phyloP scores from a whole-genome alignment of 2,329 filamentous ascomycete genomes.

The Ambrosiella cleistominuta region DNA sequence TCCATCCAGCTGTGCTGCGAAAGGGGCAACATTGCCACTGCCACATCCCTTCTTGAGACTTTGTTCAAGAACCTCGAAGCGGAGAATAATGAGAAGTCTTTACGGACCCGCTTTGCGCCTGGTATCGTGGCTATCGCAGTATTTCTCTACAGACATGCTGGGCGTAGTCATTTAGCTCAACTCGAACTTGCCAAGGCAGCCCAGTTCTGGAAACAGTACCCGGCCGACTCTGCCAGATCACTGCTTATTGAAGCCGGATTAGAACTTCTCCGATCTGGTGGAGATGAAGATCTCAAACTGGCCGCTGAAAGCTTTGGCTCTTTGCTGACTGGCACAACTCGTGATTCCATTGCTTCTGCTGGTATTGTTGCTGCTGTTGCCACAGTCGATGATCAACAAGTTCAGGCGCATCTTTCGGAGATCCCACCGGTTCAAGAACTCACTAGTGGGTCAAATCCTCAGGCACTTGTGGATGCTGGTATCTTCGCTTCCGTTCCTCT shows the following conservation, averaged over 20 bases:
- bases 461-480: constrained; percentile 46
- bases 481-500: constrained; percentile 28
- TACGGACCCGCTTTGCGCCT: constrained; percentile 63
- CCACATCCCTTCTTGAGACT: constrained; percentile 55
- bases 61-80: constrained; percentile 55
- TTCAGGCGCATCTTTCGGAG: constrained; percentile 34
- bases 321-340: constrained; percentile 47
- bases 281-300: constrained; percentile 42
- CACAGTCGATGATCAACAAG: constrained; percentile 37
- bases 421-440: constrained; percentile 47
- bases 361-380: constrained; percentile 76
- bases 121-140: constrained; percentile 68
- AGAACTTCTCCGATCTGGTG: constrained; percentile 53
- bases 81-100: constrained; percentile 35
- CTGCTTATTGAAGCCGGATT: constrained; percentile 70
- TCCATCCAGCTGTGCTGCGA: constrained; percentile 66
- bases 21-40: constrained; percentile 52
- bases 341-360: constrained; percentile 53
- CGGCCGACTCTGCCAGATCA: constrained; percentile 29
- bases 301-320: constrained; percentile 66
- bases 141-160: constrained; percentile 59
- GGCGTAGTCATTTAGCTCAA: constrained; percentile 54
- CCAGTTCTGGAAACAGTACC: constrained; percentile 56
- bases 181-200: constrained; percentile 63
- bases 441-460: constrained; percentile 40